phyloP scores from a whole-genome alignment of 257 asterid species.

The Avicennia marina region DNA sequence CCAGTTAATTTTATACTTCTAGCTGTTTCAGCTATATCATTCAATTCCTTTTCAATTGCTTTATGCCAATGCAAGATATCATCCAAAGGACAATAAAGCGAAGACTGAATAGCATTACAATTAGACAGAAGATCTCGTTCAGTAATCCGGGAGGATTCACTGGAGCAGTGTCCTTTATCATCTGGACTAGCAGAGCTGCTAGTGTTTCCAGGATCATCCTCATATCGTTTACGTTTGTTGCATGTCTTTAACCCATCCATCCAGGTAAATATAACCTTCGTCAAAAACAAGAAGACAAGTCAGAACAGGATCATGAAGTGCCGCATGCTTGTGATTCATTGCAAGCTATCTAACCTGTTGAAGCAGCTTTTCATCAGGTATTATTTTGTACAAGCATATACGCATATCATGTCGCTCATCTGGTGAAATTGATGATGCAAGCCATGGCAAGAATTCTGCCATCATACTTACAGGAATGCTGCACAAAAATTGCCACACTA shows the following conservation, averaged over 20 bases:
- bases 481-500: slow-evolving; percentile 97
- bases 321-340: background rate
- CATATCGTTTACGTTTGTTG: slow-evolving; percentile 76
- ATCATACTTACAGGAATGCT: slow-evolving; percentile 98
- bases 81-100: slow-evolving; percentile 55
- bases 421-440: slow-evolving; percentile 72
- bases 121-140: slow-evolving; percentile 38
- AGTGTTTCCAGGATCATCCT: slow-evolving; percentile 37
- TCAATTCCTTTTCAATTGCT: slow-evolving; percentile 81
- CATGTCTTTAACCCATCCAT: slow-evolving; percentile 75
- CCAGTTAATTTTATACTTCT: slow-evolving; percentile 68
- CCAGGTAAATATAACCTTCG: slow-evolving; percentile 89
- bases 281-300: slow-evolving; percentile 25
- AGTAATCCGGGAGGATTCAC: slow-evolving; percentile 39
- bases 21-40: slow-evolving; percentile 89
- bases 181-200: slow-evolving; percentile 24
- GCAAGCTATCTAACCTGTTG: slow-evolving; percentile 57
- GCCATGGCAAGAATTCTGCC: slow-evolving; percentile 99
- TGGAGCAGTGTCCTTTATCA: slow-evolving; percentile 42
- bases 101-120: slow-evolving; percentile 28
- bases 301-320: slow-evolving; percentile 26
- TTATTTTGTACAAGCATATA: slow-evolving; percentile 73
- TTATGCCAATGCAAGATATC: slow-evolving; percentile 95
- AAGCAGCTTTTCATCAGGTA: slow-evolving; percentile 85
- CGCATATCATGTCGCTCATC: slow-evolving; percentile 92